Base-by-base conservation (phyloP, 2,329 filamentous ascomycete species). In the Immersiporthe knoxdaviesiana region DNA sequence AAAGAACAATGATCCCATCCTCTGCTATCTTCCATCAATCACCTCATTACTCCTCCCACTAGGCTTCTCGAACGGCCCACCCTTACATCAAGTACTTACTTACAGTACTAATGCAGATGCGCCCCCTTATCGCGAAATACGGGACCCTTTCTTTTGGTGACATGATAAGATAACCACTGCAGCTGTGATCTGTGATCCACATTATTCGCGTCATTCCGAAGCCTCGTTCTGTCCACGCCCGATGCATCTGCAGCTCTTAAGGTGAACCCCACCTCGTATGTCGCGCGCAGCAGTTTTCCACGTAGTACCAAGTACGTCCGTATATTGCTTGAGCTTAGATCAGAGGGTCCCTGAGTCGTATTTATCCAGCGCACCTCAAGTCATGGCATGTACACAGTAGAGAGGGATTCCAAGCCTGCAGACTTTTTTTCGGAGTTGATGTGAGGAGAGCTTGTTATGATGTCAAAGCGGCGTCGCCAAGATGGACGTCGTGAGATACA, bases 151-250 rank as follows among this genome's bases (percentile, higher is more conserved):
- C 39, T 35, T 47, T 11, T 63, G 56, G 30, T 35, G 24, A 21
- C 24, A 39, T 63, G 69, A 70, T 70, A 68, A 68, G 66, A 62
- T 64, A 54, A 24, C 10, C 11, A 2, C 59, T 24, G 47, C 35
- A 67, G 44, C n/a, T n/a, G 16, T 47, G 44, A 47, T n/a, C n/a
- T n/a, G n/a, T n/a, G 60, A 60, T 60, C 68, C 68, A 64, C 50
- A 60, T n/a, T 63, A n/a, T 67, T 52, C 52, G 44, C 65, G 65
- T 70, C 68, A 70, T 44, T 44, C 30, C 41, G 18, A 27, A 44
- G 61, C 35, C 56, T 35, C 27, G 21, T 10, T 41, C 30, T 18
- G 11, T 35, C 21, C 11, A 61, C 58, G 58, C 16, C n/a, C 35
- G n/a, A n/a, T 5, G 52, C 5, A 56, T 32, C 52, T 27, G 24